A percentile compares a stretch with the other conserved stretches of the same genome.
Evolutionary conservation across 2,329 filamentous ascomycete species (phyloP).

Genomic region (Fusarium goolgardi): DNA sequence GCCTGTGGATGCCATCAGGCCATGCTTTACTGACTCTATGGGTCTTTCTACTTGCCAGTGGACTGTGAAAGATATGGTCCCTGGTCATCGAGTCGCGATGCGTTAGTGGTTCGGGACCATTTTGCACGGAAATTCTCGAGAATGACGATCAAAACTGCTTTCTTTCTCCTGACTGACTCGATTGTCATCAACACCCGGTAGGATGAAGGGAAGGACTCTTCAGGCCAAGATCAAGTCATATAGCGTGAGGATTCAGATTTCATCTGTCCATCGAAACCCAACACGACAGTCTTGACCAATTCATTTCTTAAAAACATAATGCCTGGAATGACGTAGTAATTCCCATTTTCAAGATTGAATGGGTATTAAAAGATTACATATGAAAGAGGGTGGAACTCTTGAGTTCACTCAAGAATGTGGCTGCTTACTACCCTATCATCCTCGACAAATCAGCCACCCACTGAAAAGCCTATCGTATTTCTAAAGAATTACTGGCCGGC

Average conservation of each 20-base stretch:
- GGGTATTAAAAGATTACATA: no score
- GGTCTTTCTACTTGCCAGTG: neutral
- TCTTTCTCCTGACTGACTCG: neutral
- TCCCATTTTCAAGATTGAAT: neutral
- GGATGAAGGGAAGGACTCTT: neutral
- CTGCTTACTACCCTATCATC: neutral
- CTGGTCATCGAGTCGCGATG: conserved; percentile 3
- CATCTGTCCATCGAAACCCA: neutral
- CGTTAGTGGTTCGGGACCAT: conserved; percentile 21
- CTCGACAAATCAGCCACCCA: neutral
- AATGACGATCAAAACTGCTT: neutral
- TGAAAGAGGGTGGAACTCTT: neutral
- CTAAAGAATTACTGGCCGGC: neutral
- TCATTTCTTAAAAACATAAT: neutral
- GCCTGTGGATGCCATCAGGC: neutral
- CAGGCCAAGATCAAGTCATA: neutral
- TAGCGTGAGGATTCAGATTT: neutral
- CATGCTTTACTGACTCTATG: neutral
- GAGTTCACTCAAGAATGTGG: neutral
- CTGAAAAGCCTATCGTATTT: neutral
- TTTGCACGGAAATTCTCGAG: neutral
- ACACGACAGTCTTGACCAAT: neutral
- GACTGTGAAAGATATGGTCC: neutral
- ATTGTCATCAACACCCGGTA: conserved; percentile 2
- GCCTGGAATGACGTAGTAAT: no score